These are phyloP conservation scores for Primulina huaijiensis DNA, from an alignment of 257 asterid genomes.

Conservation along the genomic window DNA sequence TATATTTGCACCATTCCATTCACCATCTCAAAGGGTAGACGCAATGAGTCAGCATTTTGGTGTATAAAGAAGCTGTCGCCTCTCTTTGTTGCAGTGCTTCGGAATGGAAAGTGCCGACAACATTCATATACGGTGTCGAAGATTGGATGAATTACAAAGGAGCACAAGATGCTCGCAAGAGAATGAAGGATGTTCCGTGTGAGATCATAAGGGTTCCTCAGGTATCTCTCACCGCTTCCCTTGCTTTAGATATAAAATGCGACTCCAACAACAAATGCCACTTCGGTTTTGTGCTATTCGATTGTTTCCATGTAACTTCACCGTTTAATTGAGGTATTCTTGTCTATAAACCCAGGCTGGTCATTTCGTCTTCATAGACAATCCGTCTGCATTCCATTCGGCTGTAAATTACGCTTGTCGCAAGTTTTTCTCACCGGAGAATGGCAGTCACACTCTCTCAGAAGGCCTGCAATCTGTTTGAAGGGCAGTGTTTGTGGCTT, in stretches of 20 bases:
- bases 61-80: neutral
- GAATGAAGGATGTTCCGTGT: slow-evolving; percentile 61
- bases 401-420: slow-evolving; percentile 62
- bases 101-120: slow-evolving; percentile 75
- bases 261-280: neutral
- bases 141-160: slow-evolving; percentile 80
- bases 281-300: neutral
- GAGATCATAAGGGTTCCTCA: slow-evolving; percentile 74
- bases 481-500: neutral
- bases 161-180: slow-evolving; percentile 66
- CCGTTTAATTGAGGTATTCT: neutral
- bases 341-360: slow-evolving; percentile 49
- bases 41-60: neutral
- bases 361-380: slow-evolving; percentile 69
- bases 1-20: neutral
- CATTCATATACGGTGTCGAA: slow-evolving; percentile 61
- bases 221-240: slow-evolving; percentile 35
- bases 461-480: slow-evolving; percentile 49
- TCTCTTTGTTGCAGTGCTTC: slow-evolving; percentile 49
- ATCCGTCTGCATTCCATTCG: slow-evolving; percentile 56
- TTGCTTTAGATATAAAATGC: neutral
- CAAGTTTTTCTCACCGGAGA: slow-evolving; percentile 38
- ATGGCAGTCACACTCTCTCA: slow-evolving; percentile 35
- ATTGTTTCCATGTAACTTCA: neutral
- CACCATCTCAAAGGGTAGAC: neutral